Evolutionary conservation across 2,329 filamentous ascomycete genomes (phyloP).

Genomic region (Fusarium sp.): DNA sequence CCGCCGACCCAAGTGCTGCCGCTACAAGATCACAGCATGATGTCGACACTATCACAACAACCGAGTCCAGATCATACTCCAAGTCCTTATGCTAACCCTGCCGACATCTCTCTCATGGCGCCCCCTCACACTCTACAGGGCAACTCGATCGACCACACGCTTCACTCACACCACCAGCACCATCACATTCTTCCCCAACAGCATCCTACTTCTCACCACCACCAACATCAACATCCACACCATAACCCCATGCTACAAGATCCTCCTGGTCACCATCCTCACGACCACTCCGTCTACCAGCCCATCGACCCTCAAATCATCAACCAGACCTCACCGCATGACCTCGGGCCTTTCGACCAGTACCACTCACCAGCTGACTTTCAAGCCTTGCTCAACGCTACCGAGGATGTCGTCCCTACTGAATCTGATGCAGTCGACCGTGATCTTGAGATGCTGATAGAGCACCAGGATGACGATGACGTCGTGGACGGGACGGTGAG

Average conservation of each 20-base stretch:
- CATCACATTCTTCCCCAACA: slow-evolving; percentile 21
- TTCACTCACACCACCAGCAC: slow-evolving; percentile 38
- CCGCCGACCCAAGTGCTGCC: slow-evolving; percentile 41
- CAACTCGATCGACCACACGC: slow-evolving; percentile 39
- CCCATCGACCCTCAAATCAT: slow-evolving; percentile 69
- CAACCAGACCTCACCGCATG: slow-evolving; percentile 43
- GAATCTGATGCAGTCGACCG: slow-evolving; percentile 54
- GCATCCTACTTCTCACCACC: slow-evolving; percentile 8
- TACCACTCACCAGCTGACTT: slow-evolving; percentile 58
- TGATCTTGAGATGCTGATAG: slow-evolving; percentile 62
- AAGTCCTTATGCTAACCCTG: slow-evolving; percentile 57
- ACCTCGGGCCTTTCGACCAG: slow-evolving; percentile 52
- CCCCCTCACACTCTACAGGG: slow-evolving; percentile 51
- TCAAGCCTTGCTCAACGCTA: slow-evolving; percentile 61
- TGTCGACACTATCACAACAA: slow-evolving; percentile 42
- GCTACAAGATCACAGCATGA: slow-evolving; percentile 44
- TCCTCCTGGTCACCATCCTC: slow-evolving; percentile 42
- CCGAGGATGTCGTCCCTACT: slow-evolving; percentile 50
- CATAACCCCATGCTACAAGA: slow-evolving; percentile 46
- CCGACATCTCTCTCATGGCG: slow-evolving; percentile 55
- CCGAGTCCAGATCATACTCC: slow-evolving; percentile 40
- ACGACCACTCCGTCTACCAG: slow-evolving; percentile 52
- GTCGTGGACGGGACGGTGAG: slow-evolving; percentile 24
- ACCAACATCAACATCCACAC: slow-evolving; percentile 32
- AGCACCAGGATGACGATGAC: slow-evolving; percentile 55